Base-by-base conservation (phyloP, 2,329 filamentous ascomycete genomes). In the Mycosphaerella arachidis region DNA sequence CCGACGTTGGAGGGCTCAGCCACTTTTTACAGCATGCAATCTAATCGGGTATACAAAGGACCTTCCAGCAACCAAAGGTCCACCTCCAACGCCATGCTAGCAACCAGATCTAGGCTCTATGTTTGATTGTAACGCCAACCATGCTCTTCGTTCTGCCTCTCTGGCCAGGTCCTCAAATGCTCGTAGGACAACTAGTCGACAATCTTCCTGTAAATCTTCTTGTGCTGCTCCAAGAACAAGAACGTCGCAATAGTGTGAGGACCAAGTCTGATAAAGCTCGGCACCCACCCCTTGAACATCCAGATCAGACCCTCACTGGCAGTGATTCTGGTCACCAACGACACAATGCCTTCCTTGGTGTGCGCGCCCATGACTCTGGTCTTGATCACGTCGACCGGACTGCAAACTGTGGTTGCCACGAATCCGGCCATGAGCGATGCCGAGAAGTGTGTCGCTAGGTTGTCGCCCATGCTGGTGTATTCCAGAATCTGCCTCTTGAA, bases 241-340 rank as follows among this genome's bases (percentile, higher is more conserved):
- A 96, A 92, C 37, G 91, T 96, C 68, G 88, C 88, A 62, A 96
- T 89, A 7, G 91, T 96, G 78, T 96, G 91, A 37, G 85, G 85
- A 1, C 85, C 85, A 20, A 88, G 73, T 7, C 85, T 79, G 58
- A 87, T 84, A 66, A 88, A 88, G 71, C 85, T 87, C n/a, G 91
- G 91, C 51, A 92, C 86, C 90, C 91, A 95, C 62, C 91, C 91
- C 74, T 90, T 90, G 77, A 95, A 95, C 83, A 93, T 87, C 91
- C 91, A 96, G 48, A 82, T 76, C 53, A 90, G 73, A 1, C 91
- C 91, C 71, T 95, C 90, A 18, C 83, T 78, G 57, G 79, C 82
- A 65, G 86, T 89, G 33, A 92, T 86, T 48, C 90, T 85, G 46
- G 78, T 76, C 56, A 95, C 76, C 24, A 92, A 74, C 58, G 78